These are phyloP conservation scores for Candida sp. DNA, from an alignment of 1,139 yeast genomes.

Conservation along the genomic window DNA sequence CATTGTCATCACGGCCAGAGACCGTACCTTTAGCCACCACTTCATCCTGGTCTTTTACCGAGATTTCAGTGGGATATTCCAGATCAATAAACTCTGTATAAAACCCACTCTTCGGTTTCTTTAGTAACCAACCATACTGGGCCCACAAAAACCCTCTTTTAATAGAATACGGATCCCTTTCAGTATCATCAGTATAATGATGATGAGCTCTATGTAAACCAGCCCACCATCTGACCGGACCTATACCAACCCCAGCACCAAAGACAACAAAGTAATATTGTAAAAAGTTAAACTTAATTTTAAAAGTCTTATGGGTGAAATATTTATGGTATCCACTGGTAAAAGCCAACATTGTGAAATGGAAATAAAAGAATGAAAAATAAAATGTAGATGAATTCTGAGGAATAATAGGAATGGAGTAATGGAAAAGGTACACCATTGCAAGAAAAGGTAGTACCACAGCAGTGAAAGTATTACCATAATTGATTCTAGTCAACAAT, in stretches of 20 bases:
- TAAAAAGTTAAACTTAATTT: conserved; percentile 27
- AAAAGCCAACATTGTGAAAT: conserved; percentile 38
- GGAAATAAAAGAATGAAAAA: conserved; percentile 28
- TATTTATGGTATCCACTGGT: conserved; percentile 45
- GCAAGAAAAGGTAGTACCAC: conserved; percentile 29
- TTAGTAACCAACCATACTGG: conserved; percentile 63
- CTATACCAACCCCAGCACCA: conserved; percentile 62
- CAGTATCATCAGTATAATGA: conserved; percentile 60
- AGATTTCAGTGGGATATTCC: too few relatives aligned
- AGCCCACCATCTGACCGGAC: conserved; percentile 62
- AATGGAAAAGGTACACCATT: conserved; percentile 17
- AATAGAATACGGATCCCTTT: conserved; percentile 63
- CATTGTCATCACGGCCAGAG: conserved; percentile 9
- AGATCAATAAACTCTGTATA: conserved; percentile 35
- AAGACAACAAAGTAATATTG: conserved; percentile 47
- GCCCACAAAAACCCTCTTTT: conserved; percentile 57
- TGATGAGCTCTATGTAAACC: conserved; percentile 70
- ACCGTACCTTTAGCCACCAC: conserved; percentile 23
- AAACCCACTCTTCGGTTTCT: conserved; percentile 45
- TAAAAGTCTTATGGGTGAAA: conserved; percentile 57
- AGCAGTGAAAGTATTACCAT: conserved; percentile 27
- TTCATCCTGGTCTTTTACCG: too few relatives aligned
- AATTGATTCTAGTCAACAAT: conserved; percentile 31
- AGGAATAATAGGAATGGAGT: conserved; percentile 18
- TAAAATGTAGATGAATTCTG: conserved; percentile 23